Conservation (phyloP, 352 stramenopile genomes). For the Aphanomyces astaci region DNA sequence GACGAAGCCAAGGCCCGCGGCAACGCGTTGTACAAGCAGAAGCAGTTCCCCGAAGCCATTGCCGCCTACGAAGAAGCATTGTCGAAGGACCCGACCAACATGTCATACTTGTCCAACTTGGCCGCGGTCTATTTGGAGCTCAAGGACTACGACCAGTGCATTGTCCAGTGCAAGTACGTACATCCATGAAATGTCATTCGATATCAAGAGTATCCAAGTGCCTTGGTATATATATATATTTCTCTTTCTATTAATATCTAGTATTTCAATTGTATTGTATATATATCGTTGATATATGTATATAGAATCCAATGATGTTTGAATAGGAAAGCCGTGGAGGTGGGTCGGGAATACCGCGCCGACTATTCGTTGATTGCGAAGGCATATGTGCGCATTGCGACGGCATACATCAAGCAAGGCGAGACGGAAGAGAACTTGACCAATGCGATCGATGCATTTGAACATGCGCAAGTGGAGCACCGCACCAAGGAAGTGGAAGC, state of each 20-base stretch:
- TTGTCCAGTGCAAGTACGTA: constrained; percentile 85
- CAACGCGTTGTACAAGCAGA: constrained; percentile 97
- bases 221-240: no score
- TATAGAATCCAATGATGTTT: no score
- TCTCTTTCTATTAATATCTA: no score
- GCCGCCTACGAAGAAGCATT: constrained; percentile 95
- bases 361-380: constrained; percentile 96
- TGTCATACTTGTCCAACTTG: constrained; percentile 97
- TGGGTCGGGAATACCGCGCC: constrained; percentile 91
- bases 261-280: no score
- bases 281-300: no score
- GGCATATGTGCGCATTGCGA: constrained; percentile 93
- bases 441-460: constrained; percentile 80
- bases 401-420: constrained; percentile 94
- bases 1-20: constrained; percentile 91
- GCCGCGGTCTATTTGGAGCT: constrained; percentile 95
- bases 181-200: constrained; percentile 28
- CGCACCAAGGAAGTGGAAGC: constrained; percentile 89
- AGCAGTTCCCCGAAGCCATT: constrained; percentile 92
- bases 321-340: constrained; percentile 90
- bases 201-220: constrained; percentile 12
- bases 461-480: constrained; percentile 82
- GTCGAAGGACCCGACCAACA: constrained; percentile 91
- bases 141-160: constrained; percentile 92
- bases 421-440: constrained; percentile 81